A percentile compares a stretch with the other conserved stretches of the same genome.
Evolutionary conservation across 2,329 filamentous ascomycete species (phyloP).

Genomic region (Colletotrichum sp.): DNA sequence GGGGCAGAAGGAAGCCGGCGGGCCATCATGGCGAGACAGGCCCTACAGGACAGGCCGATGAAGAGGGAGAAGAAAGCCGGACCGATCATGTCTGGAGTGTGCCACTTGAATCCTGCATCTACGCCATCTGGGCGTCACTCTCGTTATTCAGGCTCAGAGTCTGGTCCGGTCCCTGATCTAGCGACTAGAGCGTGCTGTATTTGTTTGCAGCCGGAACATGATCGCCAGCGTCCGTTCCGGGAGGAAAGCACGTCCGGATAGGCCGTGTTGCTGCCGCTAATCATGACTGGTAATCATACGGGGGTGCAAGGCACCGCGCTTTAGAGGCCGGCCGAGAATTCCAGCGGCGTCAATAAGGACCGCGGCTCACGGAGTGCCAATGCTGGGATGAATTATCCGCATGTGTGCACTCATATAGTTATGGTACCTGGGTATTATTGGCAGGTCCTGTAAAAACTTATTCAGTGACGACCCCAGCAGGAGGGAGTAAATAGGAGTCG

Average conservation of each 20-base stretch:
- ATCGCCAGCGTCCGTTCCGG: background rate
- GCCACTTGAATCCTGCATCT: background rate
- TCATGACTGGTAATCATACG: background rate
- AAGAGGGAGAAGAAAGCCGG: background rate
- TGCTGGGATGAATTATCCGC: background rate
- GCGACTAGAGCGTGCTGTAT: background rate
- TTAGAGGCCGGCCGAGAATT: slow-evolving; percentile 9
- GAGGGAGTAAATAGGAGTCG: background rate
- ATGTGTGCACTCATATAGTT: background rate
- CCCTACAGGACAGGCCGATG: background rate
- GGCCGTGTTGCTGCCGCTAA: background rate
- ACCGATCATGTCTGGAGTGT: background rate
- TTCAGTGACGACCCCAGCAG: background rate
- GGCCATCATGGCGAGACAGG: background rate
- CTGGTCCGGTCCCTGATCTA: slow-evolving; percentile 2
- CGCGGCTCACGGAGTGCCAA: background rate
- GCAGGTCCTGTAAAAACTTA: background rate
- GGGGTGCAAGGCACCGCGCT: background rate
- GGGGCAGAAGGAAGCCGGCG: slow-evolving; percentile 9
- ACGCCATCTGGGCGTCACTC: background rate
- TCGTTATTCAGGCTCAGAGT: background rate
- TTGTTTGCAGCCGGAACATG: background rate
- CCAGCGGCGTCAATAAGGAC: background rate
- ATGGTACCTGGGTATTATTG: background rate
- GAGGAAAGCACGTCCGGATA: background rate